Percentiles rank a stretch among this genome's conserved stretches.
phyloP scores from a whole-genome alignment of 108 stramenopile genomes.

The Skeletonema marinoi region DNA sequence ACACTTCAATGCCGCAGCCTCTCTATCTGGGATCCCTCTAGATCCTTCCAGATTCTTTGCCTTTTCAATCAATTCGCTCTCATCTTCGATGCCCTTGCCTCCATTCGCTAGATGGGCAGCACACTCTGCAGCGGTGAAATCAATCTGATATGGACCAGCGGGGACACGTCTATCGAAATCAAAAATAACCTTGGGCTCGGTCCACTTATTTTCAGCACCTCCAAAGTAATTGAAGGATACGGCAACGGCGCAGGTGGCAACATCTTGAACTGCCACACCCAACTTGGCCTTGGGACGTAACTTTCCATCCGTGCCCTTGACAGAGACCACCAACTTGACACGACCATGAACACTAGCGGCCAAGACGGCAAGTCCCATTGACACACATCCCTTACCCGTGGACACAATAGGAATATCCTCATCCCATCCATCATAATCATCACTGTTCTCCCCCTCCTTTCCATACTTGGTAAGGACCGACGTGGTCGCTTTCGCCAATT shows the following conservation, averaged over 20 bases:
- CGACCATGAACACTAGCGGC: constrained; percentile 82
- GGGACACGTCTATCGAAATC: constrained; percentile 92
- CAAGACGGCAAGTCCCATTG: constrained; percentile 71
- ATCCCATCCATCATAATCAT: constrained; percentile 66
- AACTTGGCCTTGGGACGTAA: constrained; percentile 61
- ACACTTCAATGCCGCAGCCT: constrained; percentile 74
- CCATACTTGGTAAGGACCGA: constrained; percentile 45
- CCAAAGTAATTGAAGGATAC: constrained; percentile 75
- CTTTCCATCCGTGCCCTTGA: constrained; percentile 52
- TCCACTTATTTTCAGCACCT: constrained; percentile 60
- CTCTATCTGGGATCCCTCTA: constrained; percentile 74
- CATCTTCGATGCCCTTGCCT: constrained; percentile 21
- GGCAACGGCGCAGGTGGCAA: constrained; percentile 76
- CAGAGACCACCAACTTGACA: constrained; percentile 43
- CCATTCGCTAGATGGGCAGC: constrained; percentile 54
- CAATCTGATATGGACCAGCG: constrained; percentile 82
- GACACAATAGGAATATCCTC: constrained; percentile 57
- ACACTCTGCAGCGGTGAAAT: constrained; percentile 80
- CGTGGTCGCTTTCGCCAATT: constrained; percentile 37
- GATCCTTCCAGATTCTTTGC: constrained; percentile 66
- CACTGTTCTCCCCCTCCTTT: constrained; percentile 30
- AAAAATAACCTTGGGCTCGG: constrained; percentile 77
- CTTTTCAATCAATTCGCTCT: constrained; percentile 56
- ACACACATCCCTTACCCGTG: constrained; percentile 64
- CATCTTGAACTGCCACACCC: constrained; percentile 69